Base-by-base conservation (phyloP, 495 filamentous ascomycete species). In the Opeltia flavorubescens region DNA sequence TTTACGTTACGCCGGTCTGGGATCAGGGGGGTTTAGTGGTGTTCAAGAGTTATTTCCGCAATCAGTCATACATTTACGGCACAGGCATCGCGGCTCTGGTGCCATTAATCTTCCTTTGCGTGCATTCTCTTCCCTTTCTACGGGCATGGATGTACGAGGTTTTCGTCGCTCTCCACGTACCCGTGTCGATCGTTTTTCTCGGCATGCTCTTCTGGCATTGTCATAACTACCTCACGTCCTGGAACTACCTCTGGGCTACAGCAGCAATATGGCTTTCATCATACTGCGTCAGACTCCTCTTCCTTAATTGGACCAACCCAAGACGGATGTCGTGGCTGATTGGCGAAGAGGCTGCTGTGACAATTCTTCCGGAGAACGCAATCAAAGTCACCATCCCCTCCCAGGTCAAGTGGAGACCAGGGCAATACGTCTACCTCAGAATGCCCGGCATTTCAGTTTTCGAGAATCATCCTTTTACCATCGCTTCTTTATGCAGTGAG, bases 151-250 rank as follows among this genome's bases (percentile, higher is more conserved):
- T 75, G 62, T 95, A 95, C 59, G 89, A 96, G 59, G 60, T 86
- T 1, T 96, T 95, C 56, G 74, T 89, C 13, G 62, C 78, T 26
- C 61, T 89, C 13, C 89, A 96, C 57, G 78, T 87, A 1, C 84
- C 89, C 0, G 78, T 86, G 9, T 81, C 88, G 2, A 74, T 88
- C 42, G 70, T 85, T 29, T 94, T 86, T 56, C 60, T 95, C 27
- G 87, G 70, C 8, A 74, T 94, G 66, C 74, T 96, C 13, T 94
- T 96, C 63, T 96, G 89, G 89, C 89, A 96, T 62, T 91, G 83
- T 54, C 80, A 86, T 55, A 95, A 96, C 61, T 93, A 85, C 58
- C 69, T 96, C 25, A 80, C 78, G 13, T 93, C 88, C 5, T 96
- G 91, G 89, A 70, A 77, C 60, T 96, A 95, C 55, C 73, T 96